phyloP scores from a whole-genome alignment of 2,329 filamentous ascomycete genomes.

The Akanthomyces muscarius region DNA sequence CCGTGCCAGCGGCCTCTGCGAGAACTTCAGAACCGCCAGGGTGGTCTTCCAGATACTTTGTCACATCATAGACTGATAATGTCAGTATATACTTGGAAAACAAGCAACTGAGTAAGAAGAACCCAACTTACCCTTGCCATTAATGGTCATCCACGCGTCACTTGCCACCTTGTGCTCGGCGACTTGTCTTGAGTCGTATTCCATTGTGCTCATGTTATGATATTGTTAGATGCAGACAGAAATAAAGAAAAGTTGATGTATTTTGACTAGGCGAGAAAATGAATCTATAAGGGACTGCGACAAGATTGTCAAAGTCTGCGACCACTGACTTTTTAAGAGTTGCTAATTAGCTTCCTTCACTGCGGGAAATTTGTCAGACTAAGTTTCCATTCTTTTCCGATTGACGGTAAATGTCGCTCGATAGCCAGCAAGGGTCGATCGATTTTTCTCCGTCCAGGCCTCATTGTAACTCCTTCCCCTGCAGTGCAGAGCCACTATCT shows the following conservation, averaged over 20 bases:
- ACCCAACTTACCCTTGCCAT: slow-evolving; percentile 43
- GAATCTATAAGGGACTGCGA: not conserved
- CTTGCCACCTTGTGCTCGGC: slow-evolving; percentile 44
- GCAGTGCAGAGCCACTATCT: not conserved
- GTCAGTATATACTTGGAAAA: not conserved
- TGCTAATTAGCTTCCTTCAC: not conserved
- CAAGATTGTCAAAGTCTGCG: not conserved
- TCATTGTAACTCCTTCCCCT: slow-evolving; percentile 6
- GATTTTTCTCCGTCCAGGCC: not conserved
- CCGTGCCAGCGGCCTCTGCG: slow-evolving; percentile 71
- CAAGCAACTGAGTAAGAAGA: not conserved
- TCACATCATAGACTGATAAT: slow-evolving; percentile 48
- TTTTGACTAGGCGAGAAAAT: not conserved
- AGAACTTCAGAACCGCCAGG: slow-evolving; percentile 75
- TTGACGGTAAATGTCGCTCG: slow-evolving; percentile 9
- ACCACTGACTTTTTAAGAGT: not conserved
- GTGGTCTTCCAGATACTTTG: slow-evolving; percentile 55
- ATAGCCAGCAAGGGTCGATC: not conserved
- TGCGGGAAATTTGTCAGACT: not conserved
- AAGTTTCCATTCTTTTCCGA: not conserved
- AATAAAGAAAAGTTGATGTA: not conserved
- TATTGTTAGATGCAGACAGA: not conserved
- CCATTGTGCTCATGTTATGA: slow-evolving; percentile 11
- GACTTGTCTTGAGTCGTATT: slow-evolving; percentile 38
- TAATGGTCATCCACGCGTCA: slow-evolving; percentile 53